These are phyloP conservation scores for Cucurbita ficifolia DNA, from an alignment of 306 rosid genomes.

Conservation along the genomic window DNA sequence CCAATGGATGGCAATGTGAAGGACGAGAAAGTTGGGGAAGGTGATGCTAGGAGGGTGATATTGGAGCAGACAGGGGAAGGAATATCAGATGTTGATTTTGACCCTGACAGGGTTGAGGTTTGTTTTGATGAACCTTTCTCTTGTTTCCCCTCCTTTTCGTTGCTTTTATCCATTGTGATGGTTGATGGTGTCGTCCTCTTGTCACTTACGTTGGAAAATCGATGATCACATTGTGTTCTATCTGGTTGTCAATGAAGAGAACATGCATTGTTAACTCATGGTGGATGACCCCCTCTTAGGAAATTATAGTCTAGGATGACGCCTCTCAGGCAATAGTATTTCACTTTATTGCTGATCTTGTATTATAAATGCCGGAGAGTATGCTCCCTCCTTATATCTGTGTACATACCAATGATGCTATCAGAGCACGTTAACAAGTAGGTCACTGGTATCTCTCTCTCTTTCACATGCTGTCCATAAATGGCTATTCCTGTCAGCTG, in stretches of 20 bases:
- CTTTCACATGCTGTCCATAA: neutral
- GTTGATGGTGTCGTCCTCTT: neutral
- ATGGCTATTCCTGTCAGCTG: neutral
- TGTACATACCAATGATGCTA: neutral
- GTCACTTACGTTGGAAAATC: neutral
- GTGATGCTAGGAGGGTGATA: constrained; percentile 46
- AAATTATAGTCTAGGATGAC: neutral
- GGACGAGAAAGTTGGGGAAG: constrained; percentile 28
- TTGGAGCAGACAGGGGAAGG: constrained; percentile 50
- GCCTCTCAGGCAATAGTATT: neutral
- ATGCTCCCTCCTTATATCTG: neutral
- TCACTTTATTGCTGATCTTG: neutral
- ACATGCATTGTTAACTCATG: neutral
- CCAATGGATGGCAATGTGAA: constrained; percentile 27
- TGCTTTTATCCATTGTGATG: neutral
- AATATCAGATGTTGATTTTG: constrained; percentile 49
- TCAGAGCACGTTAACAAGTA: neutral
- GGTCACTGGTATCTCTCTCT: neutral
- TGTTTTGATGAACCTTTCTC: constrained; percentile 11
- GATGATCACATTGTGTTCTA: neutral
- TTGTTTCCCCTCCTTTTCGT: neutral
- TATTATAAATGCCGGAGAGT: neutral
- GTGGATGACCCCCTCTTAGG: neutral
- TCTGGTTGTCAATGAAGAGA: neutral
- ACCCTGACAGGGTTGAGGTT: constrained; percentile 90